Conservation (phyloP, 371 early-diverging fungal genomes). For the Funneliformis caledonium region DNA sequence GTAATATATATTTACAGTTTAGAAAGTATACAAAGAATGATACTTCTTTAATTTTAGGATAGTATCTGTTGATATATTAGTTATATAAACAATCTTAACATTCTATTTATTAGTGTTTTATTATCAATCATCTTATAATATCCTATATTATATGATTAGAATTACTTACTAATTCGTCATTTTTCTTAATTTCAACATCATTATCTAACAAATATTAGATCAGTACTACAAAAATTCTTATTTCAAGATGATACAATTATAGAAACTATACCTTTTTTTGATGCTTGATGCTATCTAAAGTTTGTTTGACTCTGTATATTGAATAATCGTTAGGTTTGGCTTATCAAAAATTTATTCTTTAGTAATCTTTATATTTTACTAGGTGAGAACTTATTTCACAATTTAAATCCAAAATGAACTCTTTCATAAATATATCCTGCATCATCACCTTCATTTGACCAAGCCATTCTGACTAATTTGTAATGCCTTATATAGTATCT, state of each 20-base stretch:
- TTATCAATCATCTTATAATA: no score
- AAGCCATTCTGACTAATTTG: neutral
- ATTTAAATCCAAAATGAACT: neutral
- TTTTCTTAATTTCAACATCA: neutral
- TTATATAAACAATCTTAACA: no score
- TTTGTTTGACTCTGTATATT: neutral
- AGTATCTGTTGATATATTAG: no score
- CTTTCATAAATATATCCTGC: neutral
- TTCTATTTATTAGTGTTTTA: no score
- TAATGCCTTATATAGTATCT: neutral
- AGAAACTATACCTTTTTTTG: neutral
- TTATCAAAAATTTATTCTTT: neutral
- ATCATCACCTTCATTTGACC: neutral
- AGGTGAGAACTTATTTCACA: neutral
- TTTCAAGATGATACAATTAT: neutral
- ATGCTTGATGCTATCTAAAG: neutral
- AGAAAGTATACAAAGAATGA: neutral
- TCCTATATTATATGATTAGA: no score
- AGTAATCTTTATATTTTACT: neutral
- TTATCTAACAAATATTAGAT: neutral
- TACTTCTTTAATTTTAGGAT: no score
- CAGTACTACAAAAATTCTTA: neutral
- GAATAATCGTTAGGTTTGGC: neutral
- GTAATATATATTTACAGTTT: neutral
- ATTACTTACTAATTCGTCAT: no score